Evolutionary conservation across 2,329 filamentous ascomycete genomes (phyloP).

Genomic region (Keithomyces neogunnii): DNA sequence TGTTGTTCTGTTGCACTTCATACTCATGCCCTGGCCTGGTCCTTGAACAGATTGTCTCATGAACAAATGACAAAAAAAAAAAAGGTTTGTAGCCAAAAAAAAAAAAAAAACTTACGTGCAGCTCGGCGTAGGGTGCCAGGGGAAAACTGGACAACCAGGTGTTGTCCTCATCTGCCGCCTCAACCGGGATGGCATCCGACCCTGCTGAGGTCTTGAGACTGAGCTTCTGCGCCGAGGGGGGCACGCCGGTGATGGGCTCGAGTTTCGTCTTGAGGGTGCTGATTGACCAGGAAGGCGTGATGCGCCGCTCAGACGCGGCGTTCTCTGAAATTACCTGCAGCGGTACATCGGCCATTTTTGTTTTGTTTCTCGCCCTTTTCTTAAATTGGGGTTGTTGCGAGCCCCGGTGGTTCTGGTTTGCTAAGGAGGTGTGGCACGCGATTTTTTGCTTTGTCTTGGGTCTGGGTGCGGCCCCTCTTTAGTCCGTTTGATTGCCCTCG

Average conservation of each 20-base stretch:
- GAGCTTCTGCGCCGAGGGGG: slow-evolving; percentile 69
- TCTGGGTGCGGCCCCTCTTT: neutral
- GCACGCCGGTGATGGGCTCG: slow-evolving; percentile 87
- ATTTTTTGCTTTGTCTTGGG: neutral
- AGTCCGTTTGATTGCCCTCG: neutral
- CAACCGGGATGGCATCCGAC: slow-evolving; percentile 54
- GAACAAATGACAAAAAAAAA: slow-evolving; percentile 9
- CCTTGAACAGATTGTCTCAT: slow-evolving; percentile 5
- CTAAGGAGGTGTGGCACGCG: neutral
- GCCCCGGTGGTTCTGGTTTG: neutral
- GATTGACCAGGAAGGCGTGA: slow-evolving; percentile 89
- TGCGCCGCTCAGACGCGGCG: slow-evolving; percentile 76
- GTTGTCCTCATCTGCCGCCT: slow-evolving; percentile 64
- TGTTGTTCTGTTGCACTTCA: neutral
- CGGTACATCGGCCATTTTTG: slow-evolving; percentile 60
- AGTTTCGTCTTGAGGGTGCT: slow-evolving; percentile 76
- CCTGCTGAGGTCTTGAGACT: slow-evolving; percentile 51
- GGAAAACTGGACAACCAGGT: slow-evolving; percentile 56
- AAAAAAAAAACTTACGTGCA: slow-evolving; percentile 55
- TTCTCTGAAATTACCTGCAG: slow-evolving; percentile 69
- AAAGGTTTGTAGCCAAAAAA: slow-evolving; percentile 6
- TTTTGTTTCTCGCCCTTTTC: neutral
- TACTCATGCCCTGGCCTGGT: neutral
- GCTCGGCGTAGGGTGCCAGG: slow-evolving; percentile 66
- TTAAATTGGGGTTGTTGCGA: neutral